phyloP scores from a whole-genome alignment of 352 stramenopile species.

The Globisporangium viniferum region DNA sequence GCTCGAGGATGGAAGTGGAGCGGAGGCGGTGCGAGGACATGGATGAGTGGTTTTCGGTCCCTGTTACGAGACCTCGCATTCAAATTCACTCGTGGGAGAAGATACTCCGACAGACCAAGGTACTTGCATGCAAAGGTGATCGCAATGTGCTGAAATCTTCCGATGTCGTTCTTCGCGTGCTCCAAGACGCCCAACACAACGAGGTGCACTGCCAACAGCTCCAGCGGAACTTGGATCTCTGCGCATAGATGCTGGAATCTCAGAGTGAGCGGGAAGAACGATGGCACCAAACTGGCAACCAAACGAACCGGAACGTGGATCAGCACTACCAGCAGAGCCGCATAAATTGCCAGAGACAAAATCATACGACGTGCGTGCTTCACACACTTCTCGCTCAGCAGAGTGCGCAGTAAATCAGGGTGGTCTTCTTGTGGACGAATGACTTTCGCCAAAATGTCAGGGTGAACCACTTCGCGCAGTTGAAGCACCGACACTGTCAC shows the following conservation, averaged over 20 bases:
- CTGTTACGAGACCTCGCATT: constrained; percentile 17
- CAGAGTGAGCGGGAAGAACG: constrained; percentile 72
- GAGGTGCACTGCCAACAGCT: constrained; percentile 95
- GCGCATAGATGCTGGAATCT: constrained; percentile 92
- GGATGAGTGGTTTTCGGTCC: constrained; percentile 26
- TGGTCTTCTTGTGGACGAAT: constrained; percentile 96
- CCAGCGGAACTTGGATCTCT: constrained; percentile 94
- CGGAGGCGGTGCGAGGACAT: constrained; percentile 64
- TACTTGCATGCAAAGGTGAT: constrained; percentile 55
- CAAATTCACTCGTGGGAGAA: constrained; percentile 54
- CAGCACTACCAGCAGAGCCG: constrained; percentile 79
- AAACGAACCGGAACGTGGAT: constrained; percentile 85
- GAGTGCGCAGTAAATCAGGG: constrained; percentile 93
- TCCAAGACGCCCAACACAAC: constrained; percentile 94
- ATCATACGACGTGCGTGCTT: constrained; percentile 95
- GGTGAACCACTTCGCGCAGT: constrained; percentile 93
- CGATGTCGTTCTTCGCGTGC: constrained; percentile 84
- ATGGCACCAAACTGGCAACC: constrained; percentile 40
- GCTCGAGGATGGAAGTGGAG: constrained; percentile 80
- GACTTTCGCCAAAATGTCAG: constrained; percentile 86
- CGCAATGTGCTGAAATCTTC: constrained; percentile 63
- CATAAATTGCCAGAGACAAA: constrained; percentile 91
- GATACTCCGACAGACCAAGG: constrained; percentile 64
- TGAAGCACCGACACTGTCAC: constrained; percentile 96
- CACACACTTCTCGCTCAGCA: constrained; percentile 91